A percentile compares a stretch with the other conserved stretches of the same genome.
phyloP scores from a whole-genome alignment of 1,284 basidiomycete genomes.

The Tylopilus microsporus region DNA sequence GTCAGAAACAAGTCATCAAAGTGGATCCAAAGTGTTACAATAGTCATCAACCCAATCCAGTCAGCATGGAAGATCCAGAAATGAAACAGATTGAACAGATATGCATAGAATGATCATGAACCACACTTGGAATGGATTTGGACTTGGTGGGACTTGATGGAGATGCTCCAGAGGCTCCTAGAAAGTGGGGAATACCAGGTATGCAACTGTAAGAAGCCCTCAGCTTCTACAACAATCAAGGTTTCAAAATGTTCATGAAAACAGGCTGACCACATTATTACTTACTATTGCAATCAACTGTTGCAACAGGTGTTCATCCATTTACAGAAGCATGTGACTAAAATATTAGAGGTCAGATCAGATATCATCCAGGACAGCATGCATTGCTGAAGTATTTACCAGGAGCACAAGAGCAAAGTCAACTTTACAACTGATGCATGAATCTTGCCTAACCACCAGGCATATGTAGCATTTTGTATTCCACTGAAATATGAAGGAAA shows the following conservation, averaged over 20 bases:
- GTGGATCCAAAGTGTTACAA: too few relatives aligned
- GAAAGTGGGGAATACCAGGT: too few relatives aligned
- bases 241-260: neutral
- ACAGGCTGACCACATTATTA: neutral
- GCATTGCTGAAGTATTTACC: neutral
- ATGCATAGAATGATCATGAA: too few relatives aligned
- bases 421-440: neutral
- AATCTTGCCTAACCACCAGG: neutral
- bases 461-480: neutral
- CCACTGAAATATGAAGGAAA: neutral
- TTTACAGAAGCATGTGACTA: neutral
- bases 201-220: too few relatives aligned
- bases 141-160: too few relatives aligned
- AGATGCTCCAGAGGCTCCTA: too few relatives aligned
- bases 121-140: too few relatives aligned
- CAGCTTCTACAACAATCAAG: too few relatives aligned
- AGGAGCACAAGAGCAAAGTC: neutral
- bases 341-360: neutral
- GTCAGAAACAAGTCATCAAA: too few relatives aligned
- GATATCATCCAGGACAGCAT: neutral
- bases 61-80: too few relatives aligned
- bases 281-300: neutral
- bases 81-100: too few relatives aligned
- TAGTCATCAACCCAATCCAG: too few relatives aligned
- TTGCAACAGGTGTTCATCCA: neutral